These are phyloP conservation scores for Sordariomycetes sp. DNA, from an alignment of 2,329 filamentous ascomycete genomes.

Conservation along the genomic window DNA sequence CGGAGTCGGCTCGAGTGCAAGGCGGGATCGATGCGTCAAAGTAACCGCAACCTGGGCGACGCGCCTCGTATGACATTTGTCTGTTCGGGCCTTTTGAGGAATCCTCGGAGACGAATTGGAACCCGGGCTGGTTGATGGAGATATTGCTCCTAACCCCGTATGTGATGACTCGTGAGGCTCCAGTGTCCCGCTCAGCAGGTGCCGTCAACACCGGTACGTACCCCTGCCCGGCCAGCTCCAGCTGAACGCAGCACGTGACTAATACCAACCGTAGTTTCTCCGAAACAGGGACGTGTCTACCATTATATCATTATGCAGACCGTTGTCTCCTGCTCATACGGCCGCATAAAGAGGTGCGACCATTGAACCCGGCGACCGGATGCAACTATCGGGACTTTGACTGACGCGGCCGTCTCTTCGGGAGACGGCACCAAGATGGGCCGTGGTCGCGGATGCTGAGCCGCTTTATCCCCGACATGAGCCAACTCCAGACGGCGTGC, in stretches of 20 bases:
- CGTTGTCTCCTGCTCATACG: background rate
- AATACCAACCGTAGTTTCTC: background rate
- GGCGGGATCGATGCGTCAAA: background rate
- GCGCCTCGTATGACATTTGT: background rate
- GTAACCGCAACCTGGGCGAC: background rate
- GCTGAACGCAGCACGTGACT: background rate
- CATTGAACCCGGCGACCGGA: no score
- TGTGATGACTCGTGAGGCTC: background rate
- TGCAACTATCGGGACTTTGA: no score
- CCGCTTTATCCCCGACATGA: no score
- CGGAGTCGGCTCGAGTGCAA: background rate
- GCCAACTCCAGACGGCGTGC: no score
- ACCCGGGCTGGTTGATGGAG: background rate
- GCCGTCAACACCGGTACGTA: background rate
- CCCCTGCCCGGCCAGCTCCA: background rate
- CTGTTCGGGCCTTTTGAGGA: background rate
- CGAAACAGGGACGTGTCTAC: background rate
- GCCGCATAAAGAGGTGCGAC: background rate
- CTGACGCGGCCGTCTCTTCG: no score
- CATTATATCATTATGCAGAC: background rate
- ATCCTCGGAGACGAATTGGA: background rate
- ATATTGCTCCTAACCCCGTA: background rate
- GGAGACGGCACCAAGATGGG: no score
- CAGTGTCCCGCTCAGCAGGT: background rate
- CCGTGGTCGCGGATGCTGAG: no score